Base-by-base conservation (phyloP, 2,329 filamentous ascomycete species). In the Beauveria australis region DNA sequence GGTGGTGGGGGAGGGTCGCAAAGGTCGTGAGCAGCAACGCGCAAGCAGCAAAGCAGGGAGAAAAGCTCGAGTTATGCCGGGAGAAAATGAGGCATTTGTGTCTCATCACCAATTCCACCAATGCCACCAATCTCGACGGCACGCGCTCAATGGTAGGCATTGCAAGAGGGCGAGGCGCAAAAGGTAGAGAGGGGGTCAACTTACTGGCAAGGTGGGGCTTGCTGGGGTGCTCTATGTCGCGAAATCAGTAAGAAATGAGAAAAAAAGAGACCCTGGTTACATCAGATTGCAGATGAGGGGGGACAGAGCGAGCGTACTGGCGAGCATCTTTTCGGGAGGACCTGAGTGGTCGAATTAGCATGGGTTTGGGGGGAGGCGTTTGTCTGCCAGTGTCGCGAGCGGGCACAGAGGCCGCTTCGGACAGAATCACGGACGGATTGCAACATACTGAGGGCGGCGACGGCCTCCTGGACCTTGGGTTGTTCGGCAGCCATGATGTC, bases 141-240 rank as follows among this genome's bases (percentile, higher is more conserved):
- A 33, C 26, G 18, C 53, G 41, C 53, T 44, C 24, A 47, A 16
- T 41, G 8, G 16, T 9, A 49, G 24, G 26, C 18, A 24, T 46
- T 41, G 19, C 52, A 48, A 44, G 43, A 41, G 43, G 30, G 51
- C 16, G 44, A 48, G 58, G 51, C 40, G 51, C 51, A 60, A 62
- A 59, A 30, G 43, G 16, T 46, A 54, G 30, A 59, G 43, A 37
- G 33, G 16, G 51, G 63, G 60, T 61, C 64, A 61, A 77, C 82
- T 80, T 78, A 86, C 85, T 81, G 68, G 74, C 75, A 62, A 89
- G 72, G 76, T 89, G 86, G 74, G 86, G 86, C 75, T 87, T 86
- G 75, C 81, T 82, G 63, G 86, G 85, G 71, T 89, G 86, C 76
- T 88, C 85, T 88, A 72, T 59, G 57, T 59, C 28, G 57, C 40